Percentiles rank a stretch among this genome's conserved stretches.
phyloP scores from a whole-genome alignment of 768 basidiomycete genomes.

The Paxillus ammoniavirescens region DNA sequence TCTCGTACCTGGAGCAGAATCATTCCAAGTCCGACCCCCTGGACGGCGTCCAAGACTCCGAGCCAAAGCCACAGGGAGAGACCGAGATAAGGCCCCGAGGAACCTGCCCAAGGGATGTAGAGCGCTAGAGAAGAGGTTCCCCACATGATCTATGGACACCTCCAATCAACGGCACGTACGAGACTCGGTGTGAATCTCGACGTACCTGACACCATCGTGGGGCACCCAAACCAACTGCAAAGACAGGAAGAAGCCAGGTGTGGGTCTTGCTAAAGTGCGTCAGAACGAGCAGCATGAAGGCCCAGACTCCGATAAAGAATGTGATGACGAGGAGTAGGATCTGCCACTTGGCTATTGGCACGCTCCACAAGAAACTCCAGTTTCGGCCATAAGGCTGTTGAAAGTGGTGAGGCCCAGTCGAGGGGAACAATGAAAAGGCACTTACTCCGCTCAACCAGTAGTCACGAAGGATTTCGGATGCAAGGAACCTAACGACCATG shows the following conservation, averaged over 20 bases:
- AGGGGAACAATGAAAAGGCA: constrained; percentile 11
- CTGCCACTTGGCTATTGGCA: constrained; percentile 78
- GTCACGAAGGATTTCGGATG: constrained; percentile 87
- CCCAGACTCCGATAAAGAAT: constrained; percentile 93
- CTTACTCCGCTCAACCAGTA: constrained; percentile 87
- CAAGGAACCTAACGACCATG: constrained; percentile 60
- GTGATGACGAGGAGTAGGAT: constrained; percentile 73
- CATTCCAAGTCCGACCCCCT: constrained; percentile 93
- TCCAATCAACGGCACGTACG: not conserved
- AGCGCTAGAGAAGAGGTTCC: constrained; percentile 91
- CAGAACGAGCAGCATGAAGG: constrained; percentile 64
- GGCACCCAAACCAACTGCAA: constrained; percentile 91
- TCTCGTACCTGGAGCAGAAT: constrained; percentile 65
- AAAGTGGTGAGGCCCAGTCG: constrained; percentile 11
- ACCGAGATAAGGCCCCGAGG: constrained; percentile 83
- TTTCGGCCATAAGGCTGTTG: constrained; percentile 85
- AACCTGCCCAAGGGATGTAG: constrained; percentile 92
- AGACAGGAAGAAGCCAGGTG: constrained; percentile 93
- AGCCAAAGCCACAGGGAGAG: constrained; percentile 93
- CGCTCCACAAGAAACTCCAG: constrained; percentile 92
- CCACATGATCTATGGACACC: constrained; percentile 72
- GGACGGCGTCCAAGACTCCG: constrained; percentile 90
- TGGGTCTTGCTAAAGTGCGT: constrained; percentile 90
- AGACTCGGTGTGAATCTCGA: not conserved
- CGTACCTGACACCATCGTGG: constrained; percentile 91